phyloP scores from a whole-genome alignment of 768 basidiomycete species.

The Lentinula boryana region DNA sequence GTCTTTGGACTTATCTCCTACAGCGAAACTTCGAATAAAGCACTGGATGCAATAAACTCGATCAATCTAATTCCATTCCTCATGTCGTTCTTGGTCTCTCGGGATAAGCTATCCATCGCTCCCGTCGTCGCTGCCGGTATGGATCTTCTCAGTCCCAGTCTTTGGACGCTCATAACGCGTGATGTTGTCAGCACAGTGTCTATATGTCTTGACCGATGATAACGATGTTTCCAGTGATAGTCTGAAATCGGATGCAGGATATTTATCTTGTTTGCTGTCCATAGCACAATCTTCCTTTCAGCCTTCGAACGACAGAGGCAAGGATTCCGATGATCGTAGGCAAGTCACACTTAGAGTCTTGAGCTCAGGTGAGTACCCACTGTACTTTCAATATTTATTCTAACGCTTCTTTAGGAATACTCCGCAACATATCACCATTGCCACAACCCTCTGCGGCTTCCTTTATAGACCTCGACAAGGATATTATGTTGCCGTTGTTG shows the following conservation, averaged over 20 bases:
- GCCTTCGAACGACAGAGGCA: conserved; percentile 28
- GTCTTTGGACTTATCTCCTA: conserved; percentile 18
- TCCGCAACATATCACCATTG: conserved; percentile 73
- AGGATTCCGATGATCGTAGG: conserved; percentile 42
- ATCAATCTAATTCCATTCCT: conserved; percentile 77
- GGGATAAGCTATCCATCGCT: conserved; percentile 59
- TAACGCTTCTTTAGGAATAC: conserved; percentile 43
- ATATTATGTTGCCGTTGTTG: conserved; percentile 66
- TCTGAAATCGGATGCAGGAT: conserved; percentile 52
- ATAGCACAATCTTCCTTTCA: conserved; percentile 39
- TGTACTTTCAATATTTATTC: not conserved
- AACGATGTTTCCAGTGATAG: conserved; percentile 71
- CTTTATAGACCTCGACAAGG: conserved; percentile 62
- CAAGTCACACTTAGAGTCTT: conserved; percentile 55
- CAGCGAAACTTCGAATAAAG: conserved; percentile 92
- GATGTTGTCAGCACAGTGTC: conserved; percentile 64
- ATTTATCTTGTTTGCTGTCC: conserved; percentile 59
- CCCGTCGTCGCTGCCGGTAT: conserved; percentile 80
- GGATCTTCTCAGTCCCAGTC: conserved; percentile 8
- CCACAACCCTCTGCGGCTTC: conserved; percentile 62
- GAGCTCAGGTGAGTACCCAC: conserved; percentile 48
- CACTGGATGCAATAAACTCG: conserved; percentile 79
- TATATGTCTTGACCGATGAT: conserved; percentile 91
- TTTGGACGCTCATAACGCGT: not conserved
- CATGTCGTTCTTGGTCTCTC: conserved; percentile 80